A percentile compares a stretch with the other conserved stretches of the same genome.
phyloP scores from a whole-genome alignment of 805 yeast species.

The Cyberlindnera sargentensis region DNA sequence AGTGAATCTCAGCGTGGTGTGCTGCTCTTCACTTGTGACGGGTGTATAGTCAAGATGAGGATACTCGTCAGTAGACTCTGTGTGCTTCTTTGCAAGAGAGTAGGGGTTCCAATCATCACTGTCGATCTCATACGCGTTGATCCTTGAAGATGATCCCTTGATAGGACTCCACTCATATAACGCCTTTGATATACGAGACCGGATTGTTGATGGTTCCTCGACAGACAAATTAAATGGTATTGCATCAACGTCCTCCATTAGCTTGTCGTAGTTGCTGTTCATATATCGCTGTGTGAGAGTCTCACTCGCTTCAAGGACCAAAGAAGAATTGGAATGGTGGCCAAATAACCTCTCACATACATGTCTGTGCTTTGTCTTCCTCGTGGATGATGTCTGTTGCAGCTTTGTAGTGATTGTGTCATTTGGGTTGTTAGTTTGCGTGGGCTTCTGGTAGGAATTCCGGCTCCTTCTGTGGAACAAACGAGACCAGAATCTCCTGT shows the following conservation, averaged over 20 bases:
- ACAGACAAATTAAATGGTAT: conserved; percentile 19
- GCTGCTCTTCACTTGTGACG: neutral
- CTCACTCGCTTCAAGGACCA: conserved; percentile 10
- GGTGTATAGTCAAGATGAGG: too few relatives aligned
- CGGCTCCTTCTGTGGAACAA: conserved; percentile 1
- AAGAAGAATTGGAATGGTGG: too few relatives aligned
- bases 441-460: neutral
- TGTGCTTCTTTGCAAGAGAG: conserved; percentile 9
- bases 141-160: conserved; percentile 6
- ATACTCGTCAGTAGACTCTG: too few relatives aligned
- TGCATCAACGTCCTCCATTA: conserved; percentile 20
- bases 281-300: conserved; percentile 23
- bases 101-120: conserved; percentile 19
- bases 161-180: conserved; percentile 16
- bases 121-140: conserved; percentile 1
- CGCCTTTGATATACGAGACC: conserved; percentile 6
- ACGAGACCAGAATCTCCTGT: neutral
- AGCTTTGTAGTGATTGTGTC: too few relatives aligned
- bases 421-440: neutral
- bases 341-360: conserved; percentile 3
- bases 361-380: neutral
- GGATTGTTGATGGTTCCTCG: conserved; percentile 7
- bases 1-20: neutral
- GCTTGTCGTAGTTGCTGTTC: conserved; percentile 14
- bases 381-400: too few relatives aligned